Base-by-base conservation (phyloP, 768 basidiomycete genomes). In the Mycena amicta region DNA sequence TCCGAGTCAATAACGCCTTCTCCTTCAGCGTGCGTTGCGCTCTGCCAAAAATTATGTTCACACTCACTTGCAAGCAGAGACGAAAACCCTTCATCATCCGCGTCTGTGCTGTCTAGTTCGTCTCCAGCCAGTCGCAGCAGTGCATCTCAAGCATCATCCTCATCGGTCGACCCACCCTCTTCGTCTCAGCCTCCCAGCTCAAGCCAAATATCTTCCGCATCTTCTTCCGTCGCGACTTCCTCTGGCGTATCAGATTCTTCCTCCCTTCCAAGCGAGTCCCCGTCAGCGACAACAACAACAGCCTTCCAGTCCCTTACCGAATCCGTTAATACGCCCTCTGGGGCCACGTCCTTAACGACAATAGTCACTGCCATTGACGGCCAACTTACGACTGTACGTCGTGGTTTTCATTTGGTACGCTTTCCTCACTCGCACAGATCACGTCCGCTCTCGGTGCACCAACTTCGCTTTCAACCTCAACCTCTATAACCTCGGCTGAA, bases 391-490 rank as follows among this genome's bases (percentile, higher is more conserved):
- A 67, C 66, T 12, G 57, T 50, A 50, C 56, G 55, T 55, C 18
- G 47, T 20, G 5, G 29, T 56, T 28, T n/a, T 47, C 47, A 27
- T 58, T 47, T 51, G 12, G 3, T 22, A 25, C 16, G 13, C 37
- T 27, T 46, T 8, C 31, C 23, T 53, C 31, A 33, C 39, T 33
- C n/a, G 25, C 22, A 25, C 5, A 68, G 68, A 37, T 66, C 39
- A 66, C 66, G 3, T 72, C 71, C 15, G 59, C 63, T 27, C 52
- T 71, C 23, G n/a, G n/a, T n/a, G n/a, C n/a, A n/a, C 75, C 73
- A 2, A 74, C 73, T 3, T 68, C 71, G 8, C 71, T 75, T 18
- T 65, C 70, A 12, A 61, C 68, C 11, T 56, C 71, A 4, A 56
- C 68, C 3, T 50, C 59, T 6, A 40, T 49, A 18, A 49, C 59